Evolutionary conservation across 2,329 filamentous ascomycete genomes (phyloP), one percentile per base, ranked within the genome.

Genomic region (Penicillium paneum): DNA sequence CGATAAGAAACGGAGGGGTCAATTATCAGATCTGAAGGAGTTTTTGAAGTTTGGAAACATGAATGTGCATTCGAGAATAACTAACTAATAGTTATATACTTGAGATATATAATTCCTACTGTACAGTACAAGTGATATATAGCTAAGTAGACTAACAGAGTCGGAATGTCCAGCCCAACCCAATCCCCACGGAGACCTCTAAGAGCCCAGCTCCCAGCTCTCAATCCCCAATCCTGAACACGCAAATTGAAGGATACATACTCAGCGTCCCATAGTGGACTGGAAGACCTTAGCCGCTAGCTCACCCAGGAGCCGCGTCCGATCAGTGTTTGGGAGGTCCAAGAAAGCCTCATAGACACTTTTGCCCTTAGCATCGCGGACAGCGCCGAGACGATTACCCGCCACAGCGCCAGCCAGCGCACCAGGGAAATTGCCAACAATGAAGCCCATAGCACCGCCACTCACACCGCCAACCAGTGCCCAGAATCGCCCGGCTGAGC

Each of bases 401-500:
- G 92, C 93, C 2, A 97, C 92, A 2, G 90, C 91, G 3, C 94
- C 94, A 0, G 93, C 93, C 35, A 97, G 74, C 67, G 93, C 82
- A 0, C 94, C 94, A 0, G 93, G 90, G 45, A 97, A 84, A 70
- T 97, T 97, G 28, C 88, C 94, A 26, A 97, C 83, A 63, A 99
- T 99, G 73, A 97, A 97, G 0, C 94, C 94, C 71, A 99, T 82
- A 3, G 91, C 90, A 12, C 88, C 93, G 31, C 94, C 94, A 68
- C 90, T 94, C 38, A 93, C 73, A 1, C 91, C 91, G 3, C 94
- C 94, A 0, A 97, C 71, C 59, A 97, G 74, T 53, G 86, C 82
- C 93, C 94, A 99, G 74, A 99, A 96, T 64, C 86, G 86, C 58
- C 83, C 80, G 2, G 85, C 93, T 1, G 82, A 83, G 15, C 69